Base-by-base conservation (phyloP, 495 filamentous ascomycete species). In the Xylaria grammica region DNA sequence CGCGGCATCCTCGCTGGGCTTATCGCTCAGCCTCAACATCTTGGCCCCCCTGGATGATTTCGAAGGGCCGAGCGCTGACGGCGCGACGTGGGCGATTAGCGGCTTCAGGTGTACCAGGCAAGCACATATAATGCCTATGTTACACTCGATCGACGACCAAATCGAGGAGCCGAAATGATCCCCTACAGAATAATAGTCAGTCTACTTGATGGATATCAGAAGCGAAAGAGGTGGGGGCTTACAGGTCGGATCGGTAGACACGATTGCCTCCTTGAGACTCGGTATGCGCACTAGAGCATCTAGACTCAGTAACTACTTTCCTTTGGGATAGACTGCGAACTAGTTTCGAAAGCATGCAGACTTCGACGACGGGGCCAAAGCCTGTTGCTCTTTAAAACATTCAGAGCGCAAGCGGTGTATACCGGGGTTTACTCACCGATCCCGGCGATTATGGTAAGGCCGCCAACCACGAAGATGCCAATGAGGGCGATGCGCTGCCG, bases 51-150 rank as follows among this genome's bases (percentile, higher is more conserved):
- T 50, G 13, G 19, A 50, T 5, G 46, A 50, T 9, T 17, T 4
- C 3, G 19, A 50, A 50, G 46, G 9, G 46, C 46, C 20, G 19
- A 89, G 88, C 65, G 89, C 63, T 3, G 86, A 55, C 0, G 87
- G 88, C 49, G 82, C 82, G 13, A 89, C 81, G 0, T 89, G 81
- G 8, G 91, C 88, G 58, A 72, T 57, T 57, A 73, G 36, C 22
- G 70, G 69, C 49, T 72, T 72, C 17, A 73, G 64, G 5, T 64
- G 65, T 1, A 69, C 67, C 9, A 73, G 62, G 11, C 62, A 72
- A 17, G 65, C 69, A 45, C 71, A 69, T 19, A 73, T 65, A 15
- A 73, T 69, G 17, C 61, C 71, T 24, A 69, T 51, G 61, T 65
- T 67, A 53, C 62, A 65, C 42, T 73, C 71, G 40, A 73, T 51